phyloP scores from a whole-genome alignment of 208 protist genomes.

The Acanthamoeba culbertsoni region DNA sequence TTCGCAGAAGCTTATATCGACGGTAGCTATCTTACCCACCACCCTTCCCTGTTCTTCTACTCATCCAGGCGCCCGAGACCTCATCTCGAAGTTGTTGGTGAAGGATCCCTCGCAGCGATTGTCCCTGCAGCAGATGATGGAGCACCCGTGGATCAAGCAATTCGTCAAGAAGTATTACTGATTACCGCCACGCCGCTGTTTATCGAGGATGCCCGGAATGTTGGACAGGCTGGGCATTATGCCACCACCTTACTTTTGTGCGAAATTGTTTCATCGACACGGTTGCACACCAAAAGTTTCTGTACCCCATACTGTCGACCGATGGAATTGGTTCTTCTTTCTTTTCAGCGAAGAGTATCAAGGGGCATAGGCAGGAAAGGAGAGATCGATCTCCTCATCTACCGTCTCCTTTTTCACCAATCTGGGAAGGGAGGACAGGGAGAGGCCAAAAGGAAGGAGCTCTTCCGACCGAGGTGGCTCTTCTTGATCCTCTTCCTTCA shows the following conservation, averaged over 20 bases:
- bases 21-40: neutral
- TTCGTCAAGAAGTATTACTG: constrained; percentile 41
- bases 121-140: constrained; percentile 62
- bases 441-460: constrained; percentile 16
- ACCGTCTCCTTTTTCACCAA: neutral
- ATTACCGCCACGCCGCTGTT: too few relatives aligned
- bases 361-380: neutral
- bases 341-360: neutral
- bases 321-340: too few relatives aligned
- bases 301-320: too few relatives aligned
- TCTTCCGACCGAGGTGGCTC: neutral
- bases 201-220: too few relatives aligned
- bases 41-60: neutral
- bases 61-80: constrained; percentile 88
- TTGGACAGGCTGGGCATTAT: too few relatives aligned
- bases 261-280: too few relatives aligned
- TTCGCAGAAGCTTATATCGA: neutral
- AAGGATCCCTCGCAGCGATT: constrained; percentile 69
- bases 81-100: constrained; percentile 75
- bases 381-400: neutral
- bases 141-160: constrained; percentile 74
- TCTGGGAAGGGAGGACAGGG: neutral
- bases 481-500: neutral
- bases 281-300: too few relatives aligned
- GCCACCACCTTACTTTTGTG: too few relatives aligned